Evolutionary conservation across 2,329 filamentous ascomycete species (phyloP).

Genomic region (Elsinoe perseae): DNA sequence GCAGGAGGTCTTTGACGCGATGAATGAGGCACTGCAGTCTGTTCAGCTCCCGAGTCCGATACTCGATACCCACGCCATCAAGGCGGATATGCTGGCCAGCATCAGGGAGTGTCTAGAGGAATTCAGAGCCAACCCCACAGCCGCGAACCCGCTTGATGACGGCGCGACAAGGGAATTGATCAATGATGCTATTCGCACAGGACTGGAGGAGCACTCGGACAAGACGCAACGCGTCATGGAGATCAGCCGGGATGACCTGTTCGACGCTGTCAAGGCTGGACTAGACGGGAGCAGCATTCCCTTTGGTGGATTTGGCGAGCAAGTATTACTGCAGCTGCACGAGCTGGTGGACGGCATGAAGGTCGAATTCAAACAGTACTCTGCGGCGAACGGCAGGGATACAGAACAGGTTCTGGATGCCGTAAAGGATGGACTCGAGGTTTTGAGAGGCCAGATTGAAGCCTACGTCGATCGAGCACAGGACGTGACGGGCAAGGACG

Average conservation of each 20-base stretch:
- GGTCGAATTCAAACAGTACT: slow-evolving; percentile 66
- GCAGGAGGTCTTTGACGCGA: slow-evolving; percentile 76
- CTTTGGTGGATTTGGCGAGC: slow-evolving; percentile 48
- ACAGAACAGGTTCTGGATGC: slow-evolving; percentile 85
- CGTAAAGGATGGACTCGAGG: slow-evolving; percentile 78
- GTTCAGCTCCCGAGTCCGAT: slow-evolving; percentile 68
- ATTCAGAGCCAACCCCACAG: slow-evolving; percentile 47
- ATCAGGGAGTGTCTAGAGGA: slow-evolving; percentile 82
- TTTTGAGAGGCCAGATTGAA: slow-evolving; percentile 71
- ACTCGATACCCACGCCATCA: slow-evolving; percentile 60
- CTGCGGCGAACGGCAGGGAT: slow-evolving; percentile 68
- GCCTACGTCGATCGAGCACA: slow-evolving; percentile 66
- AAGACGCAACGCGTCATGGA: slow-evolving; percentile 37
- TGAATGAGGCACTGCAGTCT: slow-evolving; percentile 77
- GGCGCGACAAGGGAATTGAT: slow-evolving; percentile 48
- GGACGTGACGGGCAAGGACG: slow-evolving; percentile 64
- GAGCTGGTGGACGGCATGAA: slow-evolving; percentile 55
- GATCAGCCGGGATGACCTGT: slow-evolving; percentile 45
- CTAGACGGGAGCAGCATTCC: slow-evolving; percentile 47
- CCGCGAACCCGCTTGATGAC: slow-evolving; percentile 28
- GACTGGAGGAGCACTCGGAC: slow-evolving; percentile 43
- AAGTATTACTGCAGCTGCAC: slow-evolving; percentile 53
- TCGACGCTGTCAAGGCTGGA: slow-evolving; percentile 51
- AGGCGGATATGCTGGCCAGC: slow-evolving; percentile 74
- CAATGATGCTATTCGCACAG: slow-evolving; percentile 51